phyloP scores from a whole-genome alignment of 768 basidiomycete genomes.

The Suillus fuscotomentosus region DNA sequence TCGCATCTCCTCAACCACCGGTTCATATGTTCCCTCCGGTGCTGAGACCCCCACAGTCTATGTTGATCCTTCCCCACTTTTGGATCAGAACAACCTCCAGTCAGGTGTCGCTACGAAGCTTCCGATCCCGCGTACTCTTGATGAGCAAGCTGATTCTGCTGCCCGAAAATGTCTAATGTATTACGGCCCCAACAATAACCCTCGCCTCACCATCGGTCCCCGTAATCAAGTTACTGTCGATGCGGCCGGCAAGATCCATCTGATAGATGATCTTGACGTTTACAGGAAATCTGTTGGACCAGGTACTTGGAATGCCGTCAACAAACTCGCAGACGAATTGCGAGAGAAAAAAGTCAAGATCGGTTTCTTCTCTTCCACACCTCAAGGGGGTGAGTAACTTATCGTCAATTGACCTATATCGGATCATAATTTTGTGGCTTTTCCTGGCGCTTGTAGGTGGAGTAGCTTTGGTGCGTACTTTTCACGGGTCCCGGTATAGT shows the following conservation, averaged over 20 bases:
- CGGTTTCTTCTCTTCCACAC: conserved; percentile 93
- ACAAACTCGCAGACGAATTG: conserved; percentile 80
- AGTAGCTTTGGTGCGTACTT: conserved; percentile 77
- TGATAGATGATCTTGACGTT: conserved; percentile 79
- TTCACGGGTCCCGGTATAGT: conserved; percentile 13
- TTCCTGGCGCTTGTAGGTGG: conserved; percentile 56
- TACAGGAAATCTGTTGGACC: conserved; percentile 71
- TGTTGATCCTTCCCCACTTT: conserved; percentile 55
- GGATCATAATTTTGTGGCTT: conserved; percentile 24
- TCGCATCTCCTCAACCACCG: conserved; percentile 76
- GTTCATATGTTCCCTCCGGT: conserved; percentile 76
- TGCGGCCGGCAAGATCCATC: conserved; percentile 80
- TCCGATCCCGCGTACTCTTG: conserved; percentile 73
- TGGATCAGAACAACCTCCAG: conserved; percentile 38
- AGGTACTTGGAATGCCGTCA: conserved; percentile 80
- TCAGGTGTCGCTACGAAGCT: conserved; percentile 53
- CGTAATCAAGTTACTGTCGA: conserved; percentile 90
- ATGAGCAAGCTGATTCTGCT: conserved; percentile 85
- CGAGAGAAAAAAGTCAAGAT: conserved; percentile 86
- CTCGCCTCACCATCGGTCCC: conserved; percentile 76
- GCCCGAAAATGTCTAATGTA: conserved; percentile 84
- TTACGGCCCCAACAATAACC: conserved; percentile 81
- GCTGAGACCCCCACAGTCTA: conserved; percentile 73
- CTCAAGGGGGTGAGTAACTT: conserved; percentile 73
- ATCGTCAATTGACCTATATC: conserved; percentile 7